Base-by-base conservation (phyloP, 805 yeast species). In the Saccharomyces mikatae region DNA sequence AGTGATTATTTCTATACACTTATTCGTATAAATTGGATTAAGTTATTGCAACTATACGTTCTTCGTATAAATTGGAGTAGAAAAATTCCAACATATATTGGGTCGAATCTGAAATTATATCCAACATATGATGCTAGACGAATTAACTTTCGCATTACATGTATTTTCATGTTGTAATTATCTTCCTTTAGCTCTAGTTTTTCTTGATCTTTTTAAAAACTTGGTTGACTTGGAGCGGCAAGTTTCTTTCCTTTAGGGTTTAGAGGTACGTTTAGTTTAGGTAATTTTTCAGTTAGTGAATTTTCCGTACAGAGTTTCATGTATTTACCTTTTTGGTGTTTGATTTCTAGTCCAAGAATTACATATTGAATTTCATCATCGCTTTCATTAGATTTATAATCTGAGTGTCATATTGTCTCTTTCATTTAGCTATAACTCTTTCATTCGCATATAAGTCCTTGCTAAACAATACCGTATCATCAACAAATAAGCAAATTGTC, bases 281-380 rank as follows among this genome's bases (percentile, higher is more conserved):
- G 50, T 26, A 54, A 14, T 30, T 58, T 56, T 6, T 52, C 58
- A 2, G 29, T 44, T 10, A 53, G 29, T 2, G 54, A 32, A 2
- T 53, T 54, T 29, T 54, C 54, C 60, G 56, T 59, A 14, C 59
- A 59, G 21, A 59, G 49, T n/a, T 46, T 52, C 51, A 57, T 52
- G 10, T 46, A 21, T 22, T 56, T 47, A 8, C 47, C 49, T 17
- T 8, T 27, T n/a, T 36, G 24, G 46, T 52, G 56, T 46, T 58
- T 51, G 1, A 58, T 48, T 46, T 58, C 60, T 41, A 58, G 36
- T 17, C 61, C 60, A 41, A 57, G 31, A 2, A 55, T 56, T 49
- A 58, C 63, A 36, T 60, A 60, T 4, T 52, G 41, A 13, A 54
- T 56, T 27, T 56, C 52, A 9, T 28, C 41, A 10, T 51, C 52